Base-by-base conservation (phyloP, 345 rosid species). In the Heritiera fomes region DNA sequence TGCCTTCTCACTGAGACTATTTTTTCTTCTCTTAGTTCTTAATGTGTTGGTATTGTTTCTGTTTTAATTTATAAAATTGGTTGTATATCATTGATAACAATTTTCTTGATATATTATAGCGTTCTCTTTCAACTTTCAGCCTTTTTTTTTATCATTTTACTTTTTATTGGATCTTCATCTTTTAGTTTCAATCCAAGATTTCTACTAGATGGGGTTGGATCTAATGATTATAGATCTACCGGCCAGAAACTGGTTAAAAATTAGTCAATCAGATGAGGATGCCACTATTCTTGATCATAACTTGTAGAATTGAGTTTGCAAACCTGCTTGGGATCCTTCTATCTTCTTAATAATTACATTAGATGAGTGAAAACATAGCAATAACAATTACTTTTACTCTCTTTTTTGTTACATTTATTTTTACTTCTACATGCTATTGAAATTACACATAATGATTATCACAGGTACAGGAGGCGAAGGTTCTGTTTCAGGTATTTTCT, bases 381-480 rank as follows among this genome's bases (percentile, higher is more conserved):
- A 55, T 72, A 52, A 50, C 62, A 18, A 69, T 34, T 34, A 34
- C 38, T 34, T 34, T 34, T 34, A 23, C 28, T 23, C 28, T 23
- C 28, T 23, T 23, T 23, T 23, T 23, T 23, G 28, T 23, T 23
- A 50, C 62, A 18, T 64, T 34, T 34, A 34, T 3, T 34, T 34
- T 34, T 34, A 28, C 53, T 13, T 80, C 79, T 62, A 70, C 62
- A 59, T 79, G 70, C 46, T 75, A 9, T 72, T 85, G 46, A 77
- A 70, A 23, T 62, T 63, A n/a, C 18, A 13, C 30, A 71, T 72
- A 7, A 71, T 72, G 43, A 77, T 70, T 62, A 73, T 84, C 68
- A 69, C 88, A 93, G 98, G 98, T 82, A 82, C 56, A 58, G 83
- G 78, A 82, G 78, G 83, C 63, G 78, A 75, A 63, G 78, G 49